Evolutionary conservation across 169 alveolate species (phyloP), one percentile per base, ranked within the genome.

Genomic region (Cryptosporidium meleagridis): DNA sequence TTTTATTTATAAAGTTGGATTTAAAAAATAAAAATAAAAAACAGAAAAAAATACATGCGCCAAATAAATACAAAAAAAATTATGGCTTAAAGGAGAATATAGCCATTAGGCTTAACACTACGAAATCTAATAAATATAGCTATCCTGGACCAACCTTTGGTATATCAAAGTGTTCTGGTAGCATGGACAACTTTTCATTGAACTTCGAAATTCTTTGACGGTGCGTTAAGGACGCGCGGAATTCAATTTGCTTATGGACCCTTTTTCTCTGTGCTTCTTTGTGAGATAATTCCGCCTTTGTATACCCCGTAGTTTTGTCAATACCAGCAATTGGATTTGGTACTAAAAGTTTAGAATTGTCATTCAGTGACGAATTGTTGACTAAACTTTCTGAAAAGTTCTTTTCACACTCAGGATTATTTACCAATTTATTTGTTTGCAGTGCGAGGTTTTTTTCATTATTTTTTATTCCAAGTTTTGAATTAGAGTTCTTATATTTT

Each of bases 121-220:
- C 8, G 37, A 37, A 41, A 26, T 37, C 73, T 33, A 33, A 33
- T 35, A 67, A 29, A 37, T 41, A 80, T 29, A 21, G 55, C 72
- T 91, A 94, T 18, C 98, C 98, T 4, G 98, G 98, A 18, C 98
- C 98, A 37, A 96, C 98, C 65, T 94, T 95, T 8, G 98, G 98
- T 39, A 95, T 95, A 70, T 96, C 98, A 91, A 96, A 96, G 89
- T 96, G 98, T 37, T 95, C 97, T 6, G 97, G 93, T 14, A 96
- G 93, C 26, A 94, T 92, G 1, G 97, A 93, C 2, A 96, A 94
- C 71, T 95, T 96, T 58, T 86, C 86, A 68, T 96, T 96, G 75
- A 96, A 95, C 71, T 95, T 93, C 48, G 95, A 95, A 52, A 96
- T 92, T 61, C 96, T 58, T 61, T 96, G 95, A 26, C 97, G 95